Evolutionary conservation across 2,329 filamentous ascomycete species (phyloP), one percentile per base, ranked within the genome.

Genomic region (Anthostomella pinea): DNA sequence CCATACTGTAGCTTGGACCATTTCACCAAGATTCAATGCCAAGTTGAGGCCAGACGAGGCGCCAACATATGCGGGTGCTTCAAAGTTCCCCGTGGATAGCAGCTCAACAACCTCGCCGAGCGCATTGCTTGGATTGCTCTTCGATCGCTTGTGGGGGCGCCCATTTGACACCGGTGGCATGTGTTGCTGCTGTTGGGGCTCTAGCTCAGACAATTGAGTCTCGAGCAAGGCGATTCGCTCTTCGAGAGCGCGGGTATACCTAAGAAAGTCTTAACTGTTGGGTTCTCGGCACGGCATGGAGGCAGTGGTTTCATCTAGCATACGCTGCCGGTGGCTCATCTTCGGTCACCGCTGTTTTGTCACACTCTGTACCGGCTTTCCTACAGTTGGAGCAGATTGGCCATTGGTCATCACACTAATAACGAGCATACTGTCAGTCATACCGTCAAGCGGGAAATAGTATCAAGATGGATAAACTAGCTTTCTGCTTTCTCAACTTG

Each of bases 1-100:
- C 71, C 70, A 74, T 1, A 73, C 69, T 13, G 70, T 73, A 0
- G 69, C 68, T 46, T 74, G 70, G 7, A 74, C 70, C 68, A 75
- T 74, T 33, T 72, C 68, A 15, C 70, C 69, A 6, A 75, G 57
- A 43, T 73, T 69, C 7, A 68, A 59, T 5, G 71, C 71, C 28
- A 75, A 48, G 10, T 68, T 66, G 20, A 73, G 60, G 7, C 70
- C 70, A 8, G 69, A 72, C 14, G 69, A 72, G 7, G 68, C 65
- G 16, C 69, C 69, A 16, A 73, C 64, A 45, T 75, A 73, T 16
- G 69, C 67, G 11, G 67, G 66, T 6, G 70, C 67, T 40, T 71
- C 69, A 5, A 54, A 51, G 30, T 57, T 57, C 7, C 66, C 71
- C 20, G 70, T 54, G 9, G 69, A 68, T 13, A 74, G 58, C 17